A percentile compares a stretch with the other conserved stretches of the same genome.
These are phyloP conservation scores for Aspergillus sp. DNA, from an alignment of 2,329 filamentous ascomycete species.

Conservation along the genomic window DNA sequence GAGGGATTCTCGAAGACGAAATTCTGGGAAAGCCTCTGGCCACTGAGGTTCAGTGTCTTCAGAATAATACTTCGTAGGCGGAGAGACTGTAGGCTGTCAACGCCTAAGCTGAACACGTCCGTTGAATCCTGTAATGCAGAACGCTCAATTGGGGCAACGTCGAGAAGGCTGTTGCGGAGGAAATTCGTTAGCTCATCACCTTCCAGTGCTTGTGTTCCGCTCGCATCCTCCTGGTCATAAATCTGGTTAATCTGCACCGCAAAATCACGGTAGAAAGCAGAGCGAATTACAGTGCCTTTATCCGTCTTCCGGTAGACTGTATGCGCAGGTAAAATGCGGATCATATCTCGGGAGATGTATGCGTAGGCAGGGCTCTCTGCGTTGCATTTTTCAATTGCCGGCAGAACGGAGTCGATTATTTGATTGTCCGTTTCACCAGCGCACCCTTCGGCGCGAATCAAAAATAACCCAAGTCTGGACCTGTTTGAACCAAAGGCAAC, in stretches of 20 bases:
- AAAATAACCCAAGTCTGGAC: constrained; percentile 55
- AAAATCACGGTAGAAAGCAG: constrained; percentile 24
- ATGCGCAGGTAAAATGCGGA: constrained; percentile 20
- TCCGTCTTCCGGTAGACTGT: constrained; percentile 21
- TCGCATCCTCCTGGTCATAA: constrained; percentile 16
- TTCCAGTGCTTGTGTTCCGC: constrained; percentile 16
- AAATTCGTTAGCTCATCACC: constrained; percentile 15
- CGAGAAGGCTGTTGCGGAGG: constrained; percentile 34
- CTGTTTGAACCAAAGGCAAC: constrained; percentile 59
- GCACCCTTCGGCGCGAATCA: constrained; percentile 49
- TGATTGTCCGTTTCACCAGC: constrained; percentile 45
- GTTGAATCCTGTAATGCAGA: constrained; percentile 12
- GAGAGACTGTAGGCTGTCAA: constrained; percentile 25
- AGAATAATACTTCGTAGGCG: constrained; percentile 19
- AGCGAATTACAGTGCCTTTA: constrained; percentile 26
- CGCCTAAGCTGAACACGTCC: constrained; percentile 23
- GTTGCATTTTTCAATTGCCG: constrained; percentile 54
- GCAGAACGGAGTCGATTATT: constrained; percentile 51
- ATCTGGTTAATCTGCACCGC: constrained; percentile 18
- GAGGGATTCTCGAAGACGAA: constrained; percentile 25
- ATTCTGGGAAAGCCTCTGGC: constrained; percentile 18
- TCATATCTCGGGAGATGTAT: constrained; percentile 25
- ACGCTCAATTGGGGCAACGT: constrained; percentile 24
- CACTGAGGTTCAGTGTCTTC: constrained; percentile 15
- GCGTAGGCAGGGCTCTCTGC: constrained; percentile 42